These are phyloP conservation scores for Colletotrichum spinosum DNA, from an alignment of 2,329 filamentous ascomycete species.

Conservation along the genomic window DNA sequence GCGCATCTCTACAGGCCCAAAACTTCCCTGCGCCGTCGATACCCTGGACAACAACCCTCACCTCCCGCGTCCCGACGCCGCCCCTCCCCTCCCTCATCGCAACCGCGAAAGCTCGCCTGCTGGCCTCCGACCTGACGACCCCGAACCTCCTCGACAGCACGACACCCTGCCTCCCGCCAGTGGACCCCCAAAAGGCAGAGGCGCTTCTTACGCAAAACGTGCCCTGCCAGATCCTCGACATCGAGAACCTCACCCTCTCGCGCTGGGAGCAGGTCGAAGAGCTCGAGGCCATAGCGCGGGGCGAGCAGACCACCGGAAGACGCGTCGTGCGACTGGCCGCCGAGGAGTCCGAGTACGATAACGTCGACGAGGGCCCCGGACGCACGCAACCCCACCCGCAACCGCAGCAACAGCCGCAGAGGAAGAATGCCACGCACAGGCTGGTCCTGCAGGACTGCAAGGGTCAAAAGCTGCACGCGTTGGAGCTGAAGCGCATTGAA, in stretches of 20 bases:
- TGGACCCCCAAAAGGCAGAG: slow-evolving; percentile 65
- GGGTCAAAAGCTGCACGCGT: slow-evolving; percentile 75
- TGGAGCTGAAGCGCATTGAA: slow-evolving; percentile 77
- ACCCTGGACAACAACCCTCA: slow-evolving; percentile 73
- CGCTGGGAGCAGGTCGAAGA: slow-evolving; percentile 90
- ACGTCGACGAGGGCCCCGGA: slow-evolving; percentile 45
- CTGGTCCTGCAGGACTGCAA: slow-evolving; percentile 84
- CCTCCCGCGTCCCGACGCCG: slow-evolving; percentile 66
- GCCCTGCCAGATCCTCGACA: slow-evolving; percentile 84
- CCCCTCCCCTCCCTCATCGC: slow-evolving; percentile 79
- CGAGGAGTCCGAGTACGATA: slow-evolving; percentile 60
- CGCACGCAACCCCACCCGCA: slow-evolving; percentile 13
- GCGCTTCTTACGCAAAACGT: slow-evolving; percentile 70
- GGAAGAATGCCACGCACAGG: slow-evolving; percentile 75
- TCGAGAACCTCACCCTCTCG: slow-evolving; percentile 84
- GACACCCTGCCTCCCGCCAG: slow-evolving; percentile 60
- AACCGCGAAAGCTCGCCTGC: slow-evolving; percentile 83
- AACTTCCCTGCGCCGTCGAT: slow-evolving; percentile 63
- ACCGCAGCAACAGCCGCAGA: slow-evolving; percentile 39
- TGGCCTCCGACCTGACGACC: slow-evolving; percentile 80
- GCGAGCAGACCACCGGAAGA: slow-evolving; percentile 79
- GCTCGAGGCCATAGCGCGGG: slow-evolving; percentile 78
- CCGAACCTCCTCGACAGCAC: slow-evolving; percentile 62
- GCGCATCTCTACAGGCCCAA: slow-evolving; percentile 62
- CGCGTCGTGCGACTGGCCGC: slow-evolving; percentile 80